Percentiles rank a stretch among this genome's conserved stretches.
Evolutionary conservation across 2,329 filamentous ascomycete species (phyloP).

Genomic region (Claviceps sp.): DNA sequence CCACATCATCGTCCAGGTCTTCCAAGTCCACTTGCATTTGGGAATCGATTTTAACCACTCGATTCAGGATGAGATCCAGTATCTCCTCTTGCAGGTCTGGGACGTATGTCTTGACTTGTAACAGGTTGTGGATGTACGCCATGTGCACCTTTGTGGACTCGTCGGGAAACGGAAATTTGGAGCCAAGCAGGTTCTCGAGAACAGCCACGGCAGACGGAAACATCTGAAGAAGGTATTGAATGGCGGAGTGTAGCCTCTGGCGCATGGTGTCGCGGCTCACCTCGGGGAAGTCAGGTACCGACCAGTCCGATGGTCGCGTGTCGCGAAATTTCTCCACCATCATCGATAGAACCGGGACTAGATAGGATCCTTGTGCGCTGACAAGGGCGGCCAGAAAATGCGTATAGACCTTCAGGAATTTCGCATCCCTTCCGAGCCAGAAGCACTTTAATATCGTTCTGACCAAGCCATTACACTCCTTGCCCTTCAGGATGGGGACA

Average conservation of each 20-base stretch:
- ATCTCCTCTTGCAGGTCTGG: constrained; percentile 69
- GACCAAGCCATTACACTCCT: constrained; percentile 45
- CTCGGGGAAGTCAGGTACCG: constrained; percentile 37
- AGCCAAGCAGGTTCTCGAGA: constrained; percentile 51
- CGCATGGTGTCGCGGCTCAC: constrained; percentile 55
- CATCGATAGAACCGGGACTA: constrained; percentile 62
- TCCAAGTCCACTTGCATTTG: constrained; percentile 91
- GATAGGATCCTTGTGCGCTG: constrained; percentile 70
- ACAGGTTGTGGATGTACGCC: constrained; percentile 75
- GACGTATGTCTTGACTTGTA: constrained; percentile 64
- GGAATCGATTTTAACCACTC: constrained; percentile 85
- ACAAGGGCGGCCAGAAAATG: constrained; percentile 59
- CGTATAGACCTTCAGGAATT: constrained; percentile 53
- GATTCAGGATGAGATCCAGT: constrained; percentile 69
- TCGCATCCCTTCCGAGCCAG: constrained; percentile 51
- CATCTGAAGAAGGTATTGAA: constrained; percentile 65
- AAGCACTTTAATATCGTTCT: constrained; percentile 44
- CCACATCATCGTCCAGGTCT: constrained; percentile 78
- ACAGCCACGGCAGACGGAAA: constrained; percentile 66
- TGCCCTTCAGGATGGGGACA: constrained; percentile 44
- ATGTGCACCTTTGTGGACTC: constrained; percentile 70
- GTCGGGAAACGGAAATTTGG: constrained; percentile 62
- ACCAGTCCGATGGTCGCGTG: constrained; percentile 31
- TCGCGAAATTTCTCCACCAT: constrained; percentile 65
- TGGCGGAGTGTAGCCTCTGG: constrained; percentile 58